These are phyloP conservation scores for Ustilago cynodontis DNA, from an alignment of 1,284 basidiomycete genomes.

Conservation along the genomic window DNA sequence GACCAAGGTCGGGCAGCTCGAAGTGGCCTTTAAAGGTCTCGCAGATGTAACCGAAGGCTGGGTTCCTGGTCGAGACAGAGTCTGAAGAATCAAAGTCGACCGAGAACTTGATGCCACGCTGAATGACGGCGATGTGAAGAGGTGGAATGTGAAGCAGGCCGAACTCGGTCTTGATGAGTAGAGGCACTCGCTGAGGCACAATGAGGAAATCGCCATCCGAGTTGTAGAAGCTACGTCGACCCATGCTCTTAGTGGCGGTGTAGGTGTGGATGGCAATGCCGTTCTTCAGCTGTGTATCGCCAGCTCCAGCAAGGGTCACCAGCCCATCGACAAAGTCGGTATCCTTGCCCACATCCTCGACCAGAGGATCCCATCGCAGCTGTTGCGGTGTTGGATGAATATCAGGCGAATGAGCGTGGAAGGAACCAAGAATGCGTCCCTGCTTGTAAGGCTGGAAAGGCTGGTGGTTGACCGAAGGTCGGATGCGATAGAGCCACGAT, in stretches of 20 bases:
- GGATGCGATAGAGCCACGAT: conserved; percentile 72
- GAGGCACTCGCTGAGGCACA: conserved; percentile 76
- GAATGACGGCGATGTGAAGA: conserved; percentile 77
- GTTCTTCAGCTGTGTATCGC: conserved; percentile 75
- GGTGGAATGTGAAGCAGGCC: conserved; percentile 78
- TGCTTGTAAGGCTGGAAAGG: conserved; percentile 76
- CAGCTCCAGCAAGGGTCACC: conserved; percentile 77
- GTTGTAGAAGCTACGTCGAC: conserved; percentile 77
- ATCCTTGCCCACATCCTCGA: conserved; percentile 63
- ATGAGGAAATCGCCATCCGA: conserved; percentile 80
- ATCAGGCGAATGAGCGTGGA: conserved; percentile 70
- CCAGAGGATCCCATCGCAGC: conserved; percentile 77
- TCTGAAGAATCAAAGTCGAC: conserved; percentile 63
- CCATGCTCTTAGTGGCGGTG: conserved; percentile 77
- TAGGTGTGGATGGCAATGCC: conserved; percentile 75
- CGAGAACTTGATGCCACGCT: conserved; percentile 78
- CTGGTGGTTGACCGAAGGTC: conserved; percentile 79
- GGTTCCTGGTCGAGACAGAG: conserved; percentile 69
- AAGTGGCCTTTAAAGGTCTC: conserved; percentile 76
- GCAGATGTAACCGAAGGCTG: conserved; percentile 69
- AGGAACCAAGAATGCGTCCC: conserved; percentile 73
- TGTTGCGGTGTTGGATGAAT: conserved; percentile 78
- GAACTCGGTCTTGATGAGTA: conserved; percentile 80
- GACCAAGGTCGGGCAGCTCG: conserved; percentile 77
- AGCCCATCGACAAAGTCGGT: conserved; percentile 77